phyloP scores from a whole-genome alignment of 345 rosid genomes.

The Ceriops decandra region DNA sequence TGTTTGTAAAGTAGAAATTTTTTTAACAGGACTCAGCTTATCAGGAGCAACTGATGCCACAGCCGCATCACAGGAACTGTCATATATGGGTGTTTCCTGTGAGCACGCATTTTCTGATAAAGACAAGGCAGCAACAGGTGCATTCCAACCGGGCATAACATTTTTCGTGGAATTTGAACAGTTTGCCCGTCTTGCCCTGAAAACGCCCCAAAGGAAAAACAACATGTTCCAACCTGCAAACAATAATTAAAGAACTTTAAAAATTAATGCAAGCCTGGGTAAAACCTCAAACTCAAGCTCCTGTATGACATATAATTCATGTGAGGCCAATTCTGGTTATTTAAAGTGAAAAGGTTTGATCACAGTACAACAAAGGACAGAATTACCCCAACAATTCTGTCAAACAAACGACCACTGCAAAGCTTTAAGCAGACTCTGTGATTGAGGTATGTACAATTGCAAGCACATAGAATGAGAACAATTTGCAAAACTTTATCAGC shows the following conservation, averaged over 20 bases:
- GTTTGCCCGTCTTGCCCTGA: constrained; percentile 54
- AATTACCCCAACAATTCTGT: too few species aligned
- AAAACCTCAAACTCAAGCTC: not conserved
- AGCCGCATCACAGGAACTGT: constrained; percentile 22
- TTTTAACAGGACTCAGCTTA: constrained; percentile 23
- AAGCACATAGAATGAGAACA: too few species aligned
- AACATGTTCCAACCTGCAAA: constrained; percentile 68
- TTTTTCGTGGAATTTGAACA: constrained; percentile 37
- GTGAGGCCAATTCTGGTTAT: too few species aligned
- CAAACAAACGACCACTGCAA: too few species aligned
- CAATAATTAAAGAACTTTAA: not conserved
- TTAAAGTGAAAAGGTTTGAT: too few species aligned
- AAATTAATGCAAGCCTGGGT: not conserved
- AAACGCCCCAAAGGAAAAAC: constrained; percentile 91
- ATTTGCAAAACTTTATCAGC: too few species aligned
- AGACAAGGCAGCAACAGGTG: constrained; percentile 21
- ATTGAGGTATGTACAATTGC: too few species aligned
- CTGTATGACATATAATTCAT: too few species aligned
- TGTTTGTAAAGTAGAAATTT: constrained; percentile 25
- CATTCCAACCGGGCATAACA: constrained; percentile 25
- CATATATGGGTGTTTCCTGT: constrained; percentile 29
- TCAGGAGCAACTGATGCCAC: constrained; percentile 16
- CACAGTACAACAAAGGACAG: too few species aligned
- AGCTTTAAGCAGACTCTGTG: too few species aligned
- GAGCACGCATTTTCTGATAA: constrained; percentile 28